Conservation (phyloP, 208 protist species). For the Crithidia sp. region DNA sequence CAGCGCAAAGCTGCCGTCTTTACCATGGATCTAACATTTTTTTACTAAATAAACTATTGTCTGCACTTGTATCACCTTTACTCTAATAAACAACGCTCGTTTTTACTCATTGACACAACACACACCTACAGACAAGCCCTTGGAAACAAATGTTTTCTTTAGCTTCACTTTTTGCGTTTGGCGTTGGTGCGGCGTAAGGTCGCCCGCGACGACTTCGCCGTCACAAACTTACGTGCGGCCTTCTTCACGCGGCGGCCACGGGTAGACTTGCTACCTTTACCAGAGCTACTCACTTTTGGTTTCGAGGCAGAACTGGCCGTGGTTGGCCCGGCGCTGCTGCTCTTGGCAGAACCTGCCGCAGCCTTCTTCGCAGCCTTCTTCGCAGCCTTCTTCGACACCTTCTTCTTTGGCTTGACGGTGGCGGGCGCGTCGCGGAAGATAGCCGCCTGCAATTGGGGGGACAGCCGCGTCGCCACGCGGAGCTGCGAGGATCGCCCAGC, state of each 20-base stretch:
- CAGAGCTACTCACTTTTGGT: too few relatives aligned
- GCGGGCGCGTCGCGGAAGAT: conserved; percentile 15
- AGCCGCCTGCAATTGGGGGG: conserved; percentile 32
- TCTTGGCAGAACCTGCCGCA: not conserved
- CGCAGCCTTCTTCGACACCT: not conserved
- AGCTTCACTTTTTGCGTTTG: not conserved
- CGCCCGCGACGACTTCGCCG: conserved; percentile 26
- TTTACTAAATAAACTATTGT: too few relatives aligned
- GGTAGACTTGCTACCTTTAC: not conserved
- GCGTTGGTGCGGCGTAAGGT: not conserved
- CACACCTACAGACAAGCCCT: not conserved
- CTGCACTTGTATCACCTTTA: too few relatives aligned
- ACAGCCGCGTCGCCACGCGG: conserved; percentile 33
- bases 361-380: conserved; percentile 8
- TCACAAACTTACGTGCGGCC: conserved; percentile 24
- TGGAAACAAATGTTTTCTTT: not conserved
- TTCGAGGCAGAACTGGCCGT: not conserved
- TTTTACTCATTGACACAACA: not conserved
- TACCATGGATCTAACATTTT: too few relatives aligned
- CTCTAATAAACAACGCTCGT: too few relatives aligned
- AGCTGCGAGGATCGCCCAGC: not conserved
- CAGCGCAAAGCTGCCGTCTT: not conserved
- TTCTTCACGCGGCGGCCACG: not conserved
- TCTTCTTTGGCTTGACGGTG: not conserved
- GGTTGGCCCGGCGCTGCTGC: not conserved